These are phyloP conservation scores for Cryptococcus deneoformans DNA, from an alignment of 1,284 basidiomycete species.

Conservation along the genomic window DNA sequence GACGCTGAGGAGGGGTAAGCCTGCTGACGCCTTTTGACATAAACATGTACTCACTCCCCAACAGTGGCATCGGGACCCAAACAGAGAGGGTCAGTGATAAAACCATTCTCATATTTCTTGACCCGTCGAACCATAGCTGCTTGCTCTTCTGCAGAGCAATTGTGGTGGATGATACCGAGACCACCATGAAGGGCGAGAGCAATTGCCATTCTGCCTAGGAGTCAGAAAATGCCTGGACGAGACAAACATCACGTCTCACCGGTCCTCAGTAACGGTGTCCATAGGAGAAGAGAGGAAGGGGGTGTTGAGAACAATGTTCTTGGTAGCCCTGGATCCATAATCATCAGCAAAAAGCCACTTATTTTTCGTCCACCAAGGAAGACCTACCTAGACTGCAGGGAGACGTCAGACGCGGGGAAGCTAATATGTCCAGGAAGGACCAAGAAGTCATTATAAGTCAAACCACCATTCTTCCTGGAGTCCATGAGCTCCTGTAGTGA, in stretches of 20 bases:
- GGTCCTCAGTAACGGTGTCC: slow-evolving; percentile 97
- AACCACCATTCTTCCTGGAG: slow-evolving; percentile 80
- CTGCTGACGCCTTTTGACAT: neutral
- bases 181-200: slow-evolving; percentile 92
- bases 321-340: slow-evolving; percentile 61
- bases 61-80: slow-evolving; percentile 74
- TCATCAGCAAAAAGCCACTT: neutral
- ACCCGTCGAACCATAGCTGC: slow-evolving; percentile 97
- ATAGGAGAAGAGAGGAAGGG: slow-evolving; percentile 98
- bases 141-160: slow-evolving; percentile 82
- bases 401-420: slow-evolving; percentile 70
- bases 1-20: slow-evolving; percentile 52
- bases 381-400: slow-evolving; percentile 65
- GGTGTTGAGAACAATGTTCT: slow-evolving; percentile 89
- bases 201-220: slow-evolving; percentile 72
- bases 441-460: slow-evolving; percentile 96
- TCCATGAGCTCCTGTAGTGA: slow-evolving; percentile 86
- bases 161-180: slow-evolving; percentile 99
- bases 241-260: slow-evolving; percentile 43
- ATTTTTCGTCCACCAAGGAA: neutral
- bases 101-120: slow-evolving; percentile 98
- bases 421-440: slow-evolving; percentile 95
- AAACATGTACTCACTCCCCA: slow-evolving; percentile 58
- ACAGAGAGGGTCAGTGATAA: slow-evolving; percentile 93
- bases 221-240: neutral